Evolutionary conservation across 1,139 yeast species (phyloP), one percentile per base, ranked within the genome.

Genomic region (Meyerozyma carpophila): DNA sequence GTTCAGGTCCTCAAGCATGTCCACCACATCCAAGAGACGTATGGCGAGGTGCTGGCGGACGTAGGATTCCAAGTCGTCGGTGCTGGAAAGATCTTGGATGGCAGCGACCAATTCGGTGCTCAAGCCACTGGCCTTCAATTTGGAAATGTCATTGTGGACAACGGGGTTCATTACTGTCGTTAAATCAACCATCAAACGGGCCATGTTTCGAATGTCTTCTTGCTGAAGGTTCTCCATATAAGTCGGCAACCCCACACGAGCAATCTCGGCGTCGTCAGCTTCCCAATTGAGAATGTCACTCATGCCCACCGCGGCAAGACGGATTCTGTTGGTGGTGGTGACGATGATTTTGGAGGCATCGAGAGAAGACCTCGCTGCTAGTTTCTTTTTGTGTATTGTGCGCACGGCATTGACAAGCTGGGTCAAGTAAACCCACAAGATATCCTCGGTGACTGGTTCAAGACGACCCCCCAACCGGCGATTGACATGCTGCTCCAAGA

Each of bases 391-490:
- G 62, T 91, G 98, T 10, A 85, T 75, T 3, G 76, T 71, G 16
- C 70, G 63, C 37, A 90, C 59, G 0, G 90, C 96, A 53, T 79
- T 77, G 8, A 84, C 69, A 28, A 93, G 63, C 64, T 93, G 98
- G 21, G 82, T 73, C 44, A 86, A 64, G 56, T 88, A 87, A 31
- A 66, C 65, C 97, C 97, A 91, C 43, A 93, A 63, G 18, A 78
- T 58, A 14, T 80, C 77, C 57, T 84, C 93, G 0, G 84, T 79
- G 3, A 88, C 65, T 3, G 70, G 68, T 45, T 68, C 75, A n/a
- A 61, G 57, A 45, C 59, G 64, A n/a, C 58, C 57, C 3, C 63
- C 70, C 41, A 56, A 50, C 46, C 63, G 70, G 41, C 65, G 57
- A 38, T 58, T 59, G 50, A 56, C 55, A 50, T 68, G 73, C 36